phyloP scores from a whole-genome alignment of 2,329 filamentous ascomycete genomes.

The Ramichloridium luteum region DNA sequence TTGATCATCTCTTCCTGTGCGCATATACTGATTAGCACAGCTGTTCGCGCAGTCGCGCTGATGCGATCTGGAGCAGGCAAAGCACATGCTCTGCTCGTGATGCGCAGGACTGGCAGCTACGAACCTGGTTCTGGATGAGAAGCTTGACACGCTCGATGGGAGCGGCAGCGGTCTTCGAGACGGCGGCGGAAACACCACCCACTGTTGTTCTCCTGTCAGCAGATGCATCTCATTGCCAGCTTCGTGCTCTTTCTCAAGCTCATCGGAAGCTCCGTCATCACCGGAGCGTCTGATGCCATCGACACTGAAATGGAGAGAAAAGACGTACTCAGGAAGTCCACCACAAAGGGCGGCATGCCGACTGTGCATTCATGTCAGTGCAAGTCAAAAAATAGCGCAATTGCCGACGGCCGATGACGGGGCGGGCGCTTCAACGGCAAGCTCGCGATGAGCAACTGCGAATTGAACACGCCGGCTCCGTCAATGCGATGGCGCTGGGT shows the following conservation, averaged over 20 bases:
- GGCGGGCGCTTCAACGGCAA: too few relatives aligned
- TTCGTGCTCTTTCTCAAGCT: constrained; percentile 12
- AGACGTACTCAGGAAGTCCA: constrained; percentile 96
- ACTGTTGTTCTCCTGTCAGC: too few relatives aligned
- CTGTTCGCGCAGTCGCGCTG: neutral
- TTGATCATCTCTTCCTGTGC: constrained; percentile 98
- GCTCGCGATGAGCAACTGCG: too few relatives aligned
- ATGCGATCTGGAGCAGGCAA: too few relatives aligned
- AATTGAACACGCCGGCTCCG: too few relatives aligned
- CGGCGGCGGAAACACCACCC: constrained; percentile 99
- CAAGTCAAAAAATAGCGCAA: too few relatives aligned
- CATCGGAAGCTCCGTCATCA: constrained; percentile 8
- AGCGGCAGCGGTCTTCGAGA: constrained; percentile 99
- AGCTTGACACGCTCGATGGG: constrained; percentile 99
- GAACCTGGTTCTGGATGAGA: constrained; percentile 99
- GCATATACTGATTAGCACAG: neutral
- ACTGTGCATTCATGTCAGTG: too few relatives aligned
- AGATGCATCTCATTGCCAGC: constrained; percentile 39
- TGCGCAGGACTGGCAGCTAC: constrained; percentile 36
- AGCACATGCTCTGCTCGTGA: too few relatives aligned
- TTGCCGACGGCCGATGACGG: too few relatives aligned
- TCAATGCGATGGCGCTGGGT: too few relatives aligned
- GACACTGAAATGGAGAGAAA: constrained; percentile 2
- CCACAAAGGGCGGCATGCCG: constrained; percentile 59
- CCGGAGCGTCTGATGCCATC: constrained; percentile 5